Percentiles rank a stretch among this genome's conserved stretches.
phyloP scores from a whole-genome alignment of 495 filamentous ascomycete species.

The Delitschia confertaspora region DNA sequence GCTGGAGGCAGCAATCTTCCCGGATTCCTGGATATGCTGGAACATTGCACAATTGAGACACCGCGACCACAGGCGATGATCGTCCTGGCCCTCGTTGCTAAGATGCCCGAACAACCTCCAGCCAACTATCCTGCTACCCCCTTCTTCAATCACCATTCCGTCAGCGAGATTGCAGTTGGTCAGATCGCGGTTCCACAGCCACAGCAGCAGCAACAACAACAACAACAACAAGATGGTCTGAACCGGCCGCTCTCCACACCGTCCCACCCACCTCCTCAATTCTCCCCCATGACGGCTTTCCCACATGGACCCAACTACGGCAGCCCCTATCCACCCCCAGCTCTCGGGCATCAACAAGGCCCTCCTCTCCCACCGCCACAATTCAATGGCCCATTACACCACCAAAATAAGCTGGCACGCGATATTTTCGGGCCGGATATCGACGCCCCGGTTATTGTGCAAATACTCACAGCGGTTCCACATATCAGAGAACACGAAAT shows the following conservation, averaged over 20 bases:
- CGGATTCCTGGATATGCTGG: slow-evolving; percentile 69
- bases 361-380: slow-evolving; percentile 4
- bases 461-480: slow-evolving; percentile 19
- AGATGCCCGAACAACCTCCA: slow-evolving; percentile 39
- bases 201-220: slow-evolving; percentile 3
- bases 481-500: slow-evolving; percentile 24
- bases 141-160: slow-evolving; percentile 1
- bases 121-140: slow-evolving; percentile 41
- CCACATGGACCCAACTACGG: slow-evolving; percentile 9
- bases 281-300: slow-evolving; percentile 5
- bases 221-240: slow-evolving; percentile 8
- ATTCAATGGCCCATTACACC: background rate
- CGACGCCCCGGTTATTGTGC: slow-evolving; percentile 24
- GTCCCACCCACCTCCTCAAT: slow-evolving; percentile 11
- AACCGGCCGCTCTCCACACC: slow-evolving; percentile 5
- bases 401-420: slow-evolving; percentile 15
- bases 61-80: slow-evolving; percentile 58
- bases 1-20: slow-evolving; percentile 30
- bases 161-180: slow-evolving; percentile 1
- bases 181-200: background rate
- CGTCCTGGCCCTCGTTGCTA: slow-evolving; percentile 65
- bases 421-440: slow-evolving; percentile 29
- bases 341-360: slow-evolving; percentile 2
- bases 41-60: slow-evolving; percentile 60
- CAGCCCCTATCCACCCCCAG: slow-evolving; percentile 9